Evolutionary conservation across 2,329 filamentous ascomycete species (phyloP), one percentile per base, ranked within the genome.

Genomic region (Verticillium alfalfae): DNA sequence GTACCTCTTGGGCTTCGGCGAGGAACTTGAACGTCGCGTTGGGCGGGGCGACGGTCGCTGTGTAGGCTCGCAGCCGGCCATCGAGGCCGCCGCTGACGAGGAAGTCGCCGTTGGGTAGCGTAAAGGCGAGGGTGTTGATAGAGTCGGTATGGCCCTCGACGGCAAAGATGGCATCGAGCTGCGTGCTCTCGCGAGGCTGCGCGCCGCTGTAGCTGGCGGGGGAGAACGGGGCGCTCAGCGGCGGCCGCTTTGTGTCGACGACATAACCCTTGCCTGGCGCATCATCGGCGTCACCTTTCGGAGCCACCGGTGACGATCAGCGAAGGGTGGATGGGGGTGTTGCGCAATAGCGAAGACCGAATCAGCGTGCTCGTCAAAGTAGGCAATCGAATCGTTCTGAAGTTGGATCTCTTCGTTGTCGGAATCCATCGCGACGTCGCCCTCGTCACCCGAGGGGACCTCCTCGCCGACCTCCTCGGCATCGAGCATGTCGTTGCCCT

Each of bases 311-410:
- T 97, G 3, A 93, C 90, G 63, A 98, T 82, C 63, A 98, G 87
- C 22, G 88, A 82, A 6, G 89, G 86, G 71, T 90, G 83, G 7
- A 87, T 80, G 4, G 95, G 95, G 74, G n/a, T 99, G 95, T 73
- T 97, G 92, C 18, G 94, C 92, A 73, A 99, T 95, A 76, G 91
- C 88, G 80, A 97, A 99, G 71, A 99, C 90, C 64, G 90, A 93
- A 82, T 97, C 93, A 68, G 88, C 90, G 79, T 97, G 92, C 39
- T 79, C 76, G 79, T 98, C 95, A 72, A 98, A 97, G 80, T 96
- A 94, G 63, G 92, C 94, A 67, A 89, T 82, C 67, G 92, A 96
- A 81, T 99, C 94, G 81, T 98, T 99, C 65, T 95, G 87, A 7
- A 98, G 82, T 52, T 86, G 78, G 52, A 97, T 87, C 73, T 95